phyloP scores from a whole-genome alignment of 495 filamentous ascomycete species.

The Hypoxylon rickii region DNA sequence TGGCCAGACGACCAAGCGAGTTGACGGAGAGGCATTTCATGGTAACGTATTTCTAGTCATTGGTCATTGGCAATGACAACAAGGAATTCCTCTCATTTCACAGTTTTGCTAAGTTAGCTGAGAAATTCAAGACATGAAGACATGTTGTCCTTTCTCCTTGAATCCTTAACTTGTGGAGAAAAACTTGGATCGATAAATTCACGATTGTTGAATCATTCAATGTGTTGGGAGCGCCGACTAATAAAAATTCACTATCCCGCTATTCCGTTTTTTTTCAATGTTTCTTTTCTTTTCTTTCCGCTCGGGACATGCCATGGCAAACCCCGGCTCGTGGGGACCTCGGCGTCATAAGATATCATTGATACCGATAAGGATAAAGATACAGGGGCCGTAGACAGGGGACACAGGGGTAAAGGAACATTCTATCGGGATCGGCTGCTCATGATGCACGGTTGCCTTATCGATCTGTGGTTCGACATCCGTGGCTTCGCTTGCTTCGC shows the following conservation, averaged over 20 bases:
- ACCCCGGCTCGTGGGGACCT: conserved; percentile 20
- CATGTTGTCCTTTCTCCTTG: conserved; percentile 25
- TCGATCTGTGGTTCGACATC: neutral
- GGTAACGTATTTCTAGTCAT: conserved; percentile 23
- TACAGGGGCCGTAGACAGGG: conserved; percentile 12
- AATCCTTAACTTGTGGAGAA: conserved; percentile 5
- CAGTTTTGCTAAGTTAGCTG: conserved; percentile 14
- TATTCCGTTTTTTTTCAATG: neutral
- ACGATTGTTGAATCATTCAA: conserved; percentile 28
- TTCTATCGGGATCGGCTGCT: conserved; percentile 24
- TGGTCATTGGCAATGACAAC: conserved; percentile 4
- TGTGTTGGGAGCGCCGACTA: conserved; percentile 31
- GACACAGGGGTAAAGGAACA: conserved; percentile 28
- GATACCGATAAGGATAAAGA: too few relatives aligned
- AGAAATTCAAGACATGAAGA: conserved; percentile 7
- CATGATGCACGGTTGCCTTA: conserved; percentile 18
- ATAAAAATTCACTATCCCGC: conserved; percentile 26
- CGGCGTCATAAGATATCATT: conserved; percentile 39
- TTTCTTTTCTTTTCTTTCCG: conserved; percentile 20
- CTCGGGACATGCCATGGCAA: conserved; percentile 16
- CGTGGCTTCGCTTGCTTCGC: too few relatives aligned
- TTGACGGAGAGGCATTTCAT: conserved; percentile 42
- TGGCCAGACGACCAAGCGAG: conserved; percentile 35
- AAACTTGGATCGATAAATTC: conserved; percentile 6
- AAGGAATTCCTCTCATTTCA: conserved; percentile 5